A percentile compares a stretch with the other conserved stretches of the same genome.
Conservation (phyloP, 495 filamentous ascomycete genomes). For the Diplogelasinospora grovesii region DNA sequence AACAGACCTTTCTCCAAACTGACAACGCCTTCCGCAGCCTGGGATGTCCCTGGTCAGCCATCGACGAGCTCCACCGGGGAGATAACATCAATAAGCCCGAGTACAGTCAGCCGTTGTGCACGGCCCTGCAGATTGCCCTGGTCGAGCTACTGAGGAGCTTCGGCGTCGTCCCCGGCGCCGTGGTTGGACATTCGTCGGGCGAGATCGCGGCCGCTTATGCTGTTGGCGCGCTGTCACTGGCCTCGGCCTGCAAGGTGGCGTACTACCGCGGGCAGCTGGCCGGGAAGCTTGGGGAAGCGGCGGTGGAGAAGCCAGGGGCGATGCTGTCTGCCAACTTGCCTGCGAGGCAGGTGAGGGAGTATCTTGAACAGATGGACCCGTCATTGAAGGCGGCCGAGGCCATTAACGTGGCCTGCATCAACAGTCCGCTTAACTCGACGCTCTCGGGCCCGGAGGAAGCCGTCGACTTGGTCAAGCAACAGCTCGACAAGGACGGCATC, state of each 20-base stretch:
- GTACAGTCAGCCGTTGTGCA: slow-evolving; percentile 38
- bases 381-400: not conserved
- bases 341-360: slow-evolving; percentile 14
- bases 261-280: slow-evolving; percentile 31
- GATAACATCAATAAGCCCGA: slow-evolving; percentile 30
- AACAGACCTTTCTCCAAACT: slow-evolving; percentile 12
- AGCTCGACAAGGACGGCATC: slow-evolving; percentile 23
- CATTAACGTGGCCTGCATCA: slow-evolving; percentile 38
- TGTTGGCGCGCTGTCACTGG: slow-evolving; percentile 31
- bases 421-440: slow-evolving; percentile 40
- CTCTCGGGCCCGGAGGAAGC: slow-evolving; percentile 32
- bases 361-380: slow-evolving; percentile 14
- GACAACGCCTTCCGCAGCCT: slow-evolving; percentile 18
- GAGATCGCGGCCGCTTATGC: slow-evolving; percentile 45
- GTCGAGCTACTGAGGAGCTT: slow-evolving; percentile 42
- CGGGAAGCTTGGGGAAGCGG: slow-evolving; percentile 17
- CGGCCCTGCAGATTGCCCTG: slow-evolving; percentile 43
- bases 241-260: slow-evolving; percentile 43
- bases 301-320: slow-evolving; percentile 9
- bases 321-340: slow-evolving; percentile 41
- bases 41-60: slow-evolving; percentile 24
- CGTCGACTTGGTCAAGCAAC: slow-evolving; percentile 27
- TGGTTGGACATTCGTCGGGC: slow-evolving; percentile 54
- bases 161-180: slow-evolving; percentile 38
- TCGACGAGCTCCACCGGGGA: not conserved